phyloP scores from a whole-genome alignment of 179 eudicot genomes.

The Amaranthus tricolor region DNA sequence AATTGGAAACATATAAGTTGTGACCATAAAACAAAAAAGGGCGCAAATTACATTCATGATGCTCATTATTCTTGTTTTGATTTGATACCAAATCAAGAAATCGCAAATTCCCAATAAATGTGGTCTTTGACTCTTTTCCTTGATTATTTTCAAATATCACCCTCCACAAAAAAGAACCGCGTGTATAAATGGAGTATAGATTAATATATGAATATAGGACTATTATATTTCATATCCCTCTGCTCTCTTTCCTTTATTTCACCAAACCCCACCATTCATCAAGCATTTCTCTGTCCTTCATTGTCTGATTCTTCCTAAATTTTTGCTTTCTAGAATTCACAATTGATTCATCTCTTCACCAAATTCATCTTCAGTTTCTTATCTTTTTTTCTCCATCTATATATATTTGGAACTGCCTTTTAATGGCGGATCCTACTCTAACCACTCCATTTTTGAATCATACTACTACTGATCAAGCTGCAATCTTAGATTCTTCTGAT shows the following conservation, averaged over 20 bases:
- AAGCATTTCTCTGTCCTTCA: neutral
- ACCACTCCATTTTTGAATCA: neutral
- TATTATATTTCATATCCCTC: no score
- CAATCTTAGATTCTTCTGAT: slow-evolving; percentile 5
- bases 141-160: neutral
- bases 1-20: no score
- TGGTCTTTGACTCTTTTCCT: neutral
- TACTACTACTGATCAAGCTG: neutral
- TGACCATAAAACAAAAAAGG: no score
- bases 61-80: neutral
- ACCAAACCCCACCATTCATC: slow-evolving; percentile 6
- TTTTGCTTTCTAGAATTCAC: neutral
- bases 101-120: neutral
- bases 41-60: no score
- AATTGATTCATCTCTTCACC: neutral
- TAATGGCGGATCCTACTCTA: slow-evolving; percentile 9
- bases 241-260: neutral
- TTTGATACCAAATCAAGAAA: slow-evolving; percentile 6
- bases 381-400: neutral
- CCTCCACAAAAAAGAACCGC: slow-evolving; percentile 4
- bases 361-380: neutral
- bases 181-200: neutral
- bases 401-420: neutral
- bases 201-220: no score
- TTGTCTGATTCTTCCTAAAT: neutral